Evolutionary conservation across 352 stramenopile genomes (phyloP).

Genomic region (Phytophthora vignae): DNA sequence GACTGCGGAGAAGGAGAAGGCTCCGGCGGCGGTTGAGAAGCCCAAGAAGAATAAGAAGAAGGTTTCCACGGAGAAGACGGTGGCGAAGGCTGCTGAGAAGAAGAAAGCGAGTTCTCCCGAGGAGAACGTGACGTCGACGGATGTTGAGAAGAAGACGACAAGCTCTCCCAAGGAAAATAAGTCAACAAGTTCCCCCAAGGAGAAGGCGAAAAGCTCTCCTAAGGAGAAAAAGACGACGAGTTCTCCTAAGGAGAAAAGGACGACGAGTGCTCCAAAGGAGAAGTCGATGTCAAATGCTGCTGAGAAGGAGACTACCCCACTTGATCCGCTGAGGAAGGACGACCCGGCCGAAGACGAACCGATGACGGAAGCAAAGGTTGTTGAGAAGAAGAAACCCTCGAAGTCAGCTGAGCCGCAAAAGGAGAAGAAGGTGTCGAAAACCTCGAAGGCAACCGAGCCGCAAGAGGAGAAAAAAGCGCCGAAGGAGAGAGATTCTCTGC

Average conservation of each 20-base stretch:
- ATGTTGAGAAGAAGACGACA: too few species aligned
- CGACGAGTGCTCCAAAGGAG: too few species aligned
- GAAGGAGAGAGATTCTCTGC: neutral
- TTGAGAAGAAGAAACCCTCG: neutral
- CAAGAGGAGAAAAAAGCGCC: constrained; percentile 8
- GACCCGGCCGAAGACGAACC: neutral
- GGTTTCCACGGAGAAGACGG: too few species aligned
- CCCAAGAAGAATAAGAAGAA: neutral
- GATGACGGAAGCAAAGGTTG: neutral
- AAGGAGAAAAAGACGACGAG: too few species aligned
- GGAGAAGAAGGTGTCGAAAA: neutral
- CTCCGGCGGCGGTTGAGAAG: neutral
- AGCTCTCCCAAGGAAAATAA: too few species aligned
- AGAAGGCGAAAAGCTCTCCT: too few species aligned
- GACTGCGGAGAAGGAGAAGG: neutral
- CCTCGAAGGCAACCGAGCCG: neutral
- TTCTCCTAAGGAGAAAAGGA: too few species aligned
- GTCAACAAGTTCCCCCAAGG: too few species aligned
- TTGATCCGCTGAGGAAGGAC: neutral
- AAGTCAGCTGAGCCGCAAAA: constrained; percentile 1
- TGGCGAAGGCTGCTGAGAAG: neutral
- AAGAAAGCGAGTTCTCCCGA: neutral
- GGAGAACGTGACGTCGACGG: too few species aligned
- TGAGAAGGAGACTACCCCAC: neutral
- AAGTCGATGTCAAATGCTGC: neutral